Base-by-base conservation (phyloP, 2,329 filamentous ascomycete species). In the Colletotrichum simmondsii region DNA sequence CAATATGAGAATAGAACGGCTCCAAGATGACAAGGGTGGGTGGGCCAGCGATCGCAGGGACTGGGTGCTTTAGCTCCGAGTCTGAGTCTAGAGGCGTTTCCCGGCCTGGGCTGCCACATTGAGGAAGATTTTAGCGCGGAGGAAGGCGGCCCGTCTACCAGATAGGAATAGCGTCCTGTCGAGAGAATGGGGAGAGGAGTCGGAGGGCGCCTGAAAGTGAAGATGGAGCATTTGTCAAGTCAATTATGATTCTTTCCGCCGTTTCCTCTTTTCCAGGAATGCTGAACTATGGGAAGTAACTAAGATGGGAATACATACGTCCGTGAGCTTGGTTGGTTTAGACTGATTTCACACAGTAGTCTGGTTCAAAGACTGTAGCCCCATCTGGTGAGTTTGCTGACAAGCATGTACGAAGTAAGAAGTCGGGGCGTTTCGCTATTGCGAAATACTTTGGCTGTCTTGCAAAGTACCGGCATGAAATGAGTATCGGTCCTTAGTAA, bases 61-160 rank as follows among this genome's bases (percentile, higher is more conserved):
- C 68, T 62, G 37, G 30, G 57, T 30, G 56, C 57, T 32, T 66
- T 35, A 42, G 46, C 30, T 35, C 16, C 19, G 56, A 46, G 26
- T n/a, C 19, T 26, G 22, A 46, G 58, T 54, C 53, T 35, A 53
- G 57, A 63, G 69, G 65, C 19, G 59, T 32, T 46, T 22, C 7
- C 53, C 59, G 59, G 59, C 6, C 59, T 63, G 30, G 56, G 30
- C 12, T 71, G 28, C 74, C 65, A 60, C 35, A 68, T 74, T 30
- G 59, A 42, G 73, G 19, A 58, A 52, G 35, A 54, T 65, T 61
- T 70, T 65, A 73, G 69, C 59, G 73, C 74, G 74, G 74, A 75
- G 74, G 73, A 71, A 75, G 72, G 73, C 74, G 74, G 74, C 60
- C 73, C 74, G 74, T 71, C 64, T 35, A 66, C 64, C 60, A 75